Evolutionary conservation across 495 filamentous ascomycete genomes (phyloP), one percentile per base, ranked within the genome.

Genomic region (Daldinia decipiens): DNA sequence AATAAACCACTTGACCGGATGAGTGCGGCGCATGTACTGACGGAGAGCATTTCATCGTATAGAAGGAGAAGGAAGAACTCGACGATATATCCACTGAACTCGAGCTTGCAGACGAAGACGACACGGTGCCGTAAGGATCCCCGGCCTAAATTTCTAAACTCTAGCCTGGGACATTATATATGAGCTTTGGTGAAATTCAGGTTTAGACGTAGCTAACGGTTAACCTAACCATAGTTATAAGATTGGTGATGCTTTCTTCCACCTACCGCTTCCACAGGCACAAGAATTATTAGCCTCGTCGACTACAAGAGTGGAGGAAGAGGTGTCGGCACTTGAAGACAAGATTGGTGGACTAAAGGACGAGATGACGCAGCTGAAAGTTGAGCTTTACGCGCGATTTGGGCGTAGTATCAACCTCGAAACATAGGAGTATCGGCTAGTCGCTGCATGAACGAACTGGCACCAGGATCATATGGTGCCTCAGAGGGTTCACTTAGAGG

Each of bases 1-100:
- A 34, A 8, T 19, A n/a, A n/a, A 34, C 40, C n/a, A 50, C 40
- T 4, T 17, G 13, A 2, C 24, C 17, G 4, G 29, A 29, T 31
- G 32, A 26, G 24, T 38, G 36, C 11, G 36, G 40, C 24, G 3
- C 32, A 60, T 59, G 40, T 59, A 39, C 74, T 72, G 60, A 76
- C 78, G 73, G 59, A 71, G 55, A 69, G 6, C 27, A 59, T 6
- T 39, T n/a, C 55, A 59, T 36, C 47, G 21, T 64, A 57, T 73
- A 99, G 96, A 97, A 99, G 82, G 95, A 98, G 75, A 98, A 98
- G 80, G 96, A 98, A 79, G 95, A 98, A 73, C 87, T 98, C 5
- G 93, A 97, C 71, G 95, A 99, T 77, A 86, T 98, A 52, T 91
- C 90, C 5, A 92, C 83, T 34, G 95, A 99, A 78, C 85, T 99